Evolutionary conservation across 257 asterid genomes (phyloP).

Genomic region (Linaria vulgaris): DNA sequence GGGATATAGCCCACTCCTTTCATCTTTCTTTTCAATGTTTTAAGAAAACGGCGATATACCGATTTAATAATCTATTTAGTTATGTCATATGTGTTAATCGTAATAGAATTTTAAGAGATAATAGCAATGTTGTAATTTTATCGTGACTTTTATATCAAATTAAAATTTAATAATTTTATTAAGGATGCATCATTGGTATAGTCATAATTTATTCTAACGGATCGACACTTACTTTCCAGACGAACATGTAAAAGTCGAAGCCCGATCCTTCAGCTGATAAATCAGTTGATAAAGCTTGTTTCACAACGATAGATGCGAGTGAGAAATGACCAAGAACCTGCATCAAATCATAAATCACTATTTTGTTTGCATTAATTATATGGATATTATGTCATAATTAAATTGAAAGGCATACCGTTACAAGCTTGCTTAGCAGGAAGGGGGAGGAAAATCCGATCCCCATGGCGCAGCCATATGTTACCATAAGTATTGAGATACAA

Average conservation of each 20-base stretch:
- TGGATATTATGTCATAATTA: not conserved
- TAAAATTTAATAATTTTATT: too few relatives aligned
- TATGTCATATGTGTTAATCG: too few relatives aligned
- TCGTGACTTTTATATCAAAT: too few relatives aligned
- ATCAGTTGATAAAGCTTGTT: slow-evolving; percentile 4
- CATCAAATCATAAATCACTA: not conserved
- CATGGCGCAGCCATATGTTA: slow-evolving; percentile 8
- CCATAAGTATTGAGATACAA: slow-evolving; percentile 2
- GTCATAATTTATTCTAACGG: too few relatives aligned
- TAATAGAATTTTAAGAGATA: too few relatives aligned
- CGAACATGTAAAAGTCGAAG: slow-evolving; percentile 15
- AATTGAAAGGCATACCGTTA: slow-evolving; percentile 10
- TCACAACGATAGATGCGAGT: not conserved
- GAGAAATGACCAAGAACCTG: slow-evolving; percentile 12
- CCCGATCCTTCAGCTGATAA: slow-evolving; percentile 1
- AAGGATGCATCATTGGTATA: too few relatives aligned
- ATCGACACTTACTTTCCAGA: not conserved
- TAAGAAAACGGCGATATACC: too few relatives aligned
- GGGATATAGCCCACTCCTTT: too few relatives aligned
- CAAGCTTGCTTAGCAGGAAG: not conserved
- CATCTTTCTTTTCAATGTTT: too few relatives aligned
- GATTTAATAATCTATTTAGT: too few relatives aligned
- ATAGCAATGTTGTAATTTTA: too few relatives aligned
- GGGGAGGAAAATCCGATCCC: slow-evolving; percentile 17
- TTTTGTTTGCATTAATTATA: not conserved